Conservation (phyloP, 495 filamentous ascomycete species). For the Delitschia confertaspora region DNA sequence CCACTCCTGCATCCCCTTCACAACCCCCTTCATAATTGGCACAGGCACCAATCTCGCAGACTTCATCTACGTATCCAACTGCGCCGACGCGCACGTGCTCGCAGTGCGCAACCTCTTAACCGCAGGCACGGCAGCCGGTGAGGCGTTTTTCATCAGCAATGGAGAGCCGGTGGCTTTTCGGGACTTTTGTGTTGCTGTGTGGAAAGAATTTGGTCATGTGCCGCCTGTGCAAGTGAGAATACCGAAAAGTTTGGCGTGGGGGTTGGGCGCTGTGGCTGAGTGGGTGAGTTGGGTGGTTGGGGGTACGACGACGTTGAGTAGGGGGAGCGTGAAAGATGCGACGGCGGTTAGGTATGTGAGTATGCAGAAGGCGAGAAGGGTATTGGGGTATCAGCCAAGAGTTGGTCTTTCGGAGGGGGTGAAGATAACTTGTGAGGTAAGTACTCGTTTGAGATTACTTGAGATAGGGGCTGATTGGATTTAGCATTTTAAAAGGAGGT, state of each 20-base stretch:
- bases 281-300: slow-evolving; percentile 45
- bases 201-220: slow-evolving; percentile 50
- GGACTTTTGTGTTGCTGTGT: slow-evolving; percentile 51
- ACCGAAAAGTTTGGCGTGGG: slow-evolving; percentile 43
- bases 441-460: slow-evolving; percentile 11
- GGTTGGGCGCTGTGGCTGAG: slow-evolving; percentile 43
- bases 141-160: slow-evolving; percentile 57
- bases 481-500: neutral
- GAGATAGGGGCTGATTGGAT: no score
- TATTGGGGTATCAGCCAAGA: slow-evolving; percentile 51
- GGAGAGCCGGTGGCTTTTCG: slow-evolving; percentile 53
- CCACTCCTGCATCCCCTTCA: slow-evolving; percentile 48
- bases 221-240: slow-evolving; percentile 46
- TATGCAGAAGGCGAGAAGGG: slow-evolving; percentile 46
- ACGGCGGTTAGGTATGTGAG: slow-evolving; percentile 47
- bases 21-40: slow-evolving; percentile 52
- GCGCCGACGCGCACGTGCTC: slow-evolving; percentile 55
- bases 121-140: slow-evolving; percentile 48
- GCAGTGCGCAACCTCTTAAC: slow-evolving; percentile 51
- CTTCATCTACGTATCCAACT: slow-evolving; percentile 52
- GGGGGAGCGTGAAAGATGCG: slow-evolving; percentile 50
- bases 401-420: slow-evolving; percentile 48
- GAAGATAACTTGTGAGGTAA: slow-evolving; percentile 28
- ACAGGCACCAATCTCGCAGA: slow-evolving; percentile 51
- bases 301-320: slow-evolving; percentile 42